These are phyloP conservation scores for Kwoniella pini DNA, from an alignment of 768 basidiomycete genomes.

Conservation along the genomic window DNA sequence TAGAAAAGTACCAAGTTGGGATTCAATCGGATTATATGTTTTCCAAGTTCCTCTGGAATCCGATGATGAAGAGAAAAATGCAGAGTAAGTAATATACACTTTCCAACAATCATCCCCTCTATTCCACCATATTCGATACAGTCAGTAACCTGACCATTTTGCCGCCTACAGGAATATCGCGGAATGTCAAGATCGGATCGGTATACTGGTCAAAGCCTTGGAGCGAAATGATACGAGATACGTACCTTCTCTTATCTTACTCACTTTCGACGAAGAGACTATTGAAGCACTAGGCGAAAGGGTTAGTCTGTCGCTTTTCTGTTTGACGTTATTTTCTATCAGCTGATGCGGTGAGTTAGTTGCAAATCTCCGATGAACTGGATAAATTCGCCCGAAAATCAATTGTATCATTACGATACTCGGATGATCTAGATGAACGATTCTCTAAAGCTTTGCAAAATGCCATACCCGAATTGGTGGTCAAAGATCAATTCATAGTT, in stretches of 20 bases:
- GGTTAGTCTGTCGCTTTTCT: too few relatives aligned
- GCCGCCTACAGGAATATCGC: slow-evolving; percentile 20
- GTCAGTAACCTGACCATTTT: neutral
- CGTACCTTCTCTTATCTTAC: slow-evolving; percentile 28
- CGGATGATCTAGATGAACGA: slow-evolving; percentile 36
- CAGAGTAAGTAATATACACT: slow-evolving; percentile 33
- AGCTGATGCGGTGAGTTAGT: neutral
- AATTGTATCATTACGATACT: slow-evolving; percentile 25
- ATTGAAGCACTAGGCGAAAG: slow-evolving; percentile 31
- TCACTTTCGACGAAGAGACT: slow-evolving; percentile 41
- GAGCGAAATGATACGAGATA: slow-evolving; percentile 11
- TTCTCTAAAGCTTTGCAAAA: slow-evolving; percentile 18
- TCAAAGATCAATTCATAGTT: slow-evolving; percentile 28
- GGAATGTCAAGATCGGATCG: slow-evolving; percentile 38
- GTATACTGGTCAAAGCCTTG: slow-evolving; percentile 8
- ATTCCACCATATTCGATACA: too few relatives aligned
- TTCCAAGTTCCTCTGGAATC: slow-evolving; percentile 34
- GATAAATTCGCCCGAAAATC: slow-evolving; percentile 19
- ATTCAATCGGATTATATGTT: slow-evolving; percentile 26
- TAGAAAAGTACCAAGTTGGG: slow-evolving; percentile 13
- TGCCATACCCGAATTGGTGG: slow-evolving; percentile 13
- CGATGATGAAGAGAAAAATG: slow-evolving; percentile 11
- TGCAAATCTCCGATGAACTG: slow-evolving; percentile 20
- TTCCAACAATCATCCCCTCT: neutral
- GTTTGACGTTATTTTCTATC: too few relatives aligned